Evolutionary conservation across 441 rosid species (phyloP).

Genomic region (Francoa sonchifolia): DNA sequence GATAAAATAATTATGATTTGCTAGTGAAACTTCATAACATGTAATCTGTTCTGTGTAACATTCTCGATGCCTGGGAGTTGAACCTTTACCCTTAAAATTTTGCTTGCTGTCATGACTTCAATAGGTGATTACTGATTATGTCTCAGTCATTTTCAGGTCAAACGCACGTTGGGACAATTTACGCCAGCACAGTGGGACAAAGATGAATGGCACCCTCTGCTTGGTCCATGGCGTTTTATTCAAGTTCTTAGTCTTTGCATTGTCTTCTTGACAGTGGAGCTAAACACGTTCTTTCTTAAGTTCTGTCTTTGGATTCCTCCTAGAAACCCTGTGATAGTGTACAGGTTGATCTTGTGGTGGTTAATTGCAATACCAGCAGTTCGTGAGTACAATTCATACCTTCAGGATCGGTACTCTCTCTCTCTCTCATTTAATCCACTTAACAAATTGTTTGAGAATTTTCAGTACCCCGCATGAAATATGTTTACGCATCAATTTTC

Average conservation of each 20-base stretch:
- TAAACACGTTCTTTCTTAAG: conserved; percentile 96
- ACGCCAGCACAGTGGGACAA: conserved; percentile 99
- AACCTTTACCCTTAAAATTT: too few relatives aligned
- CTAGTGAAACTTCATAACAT: too few relatives aligned
- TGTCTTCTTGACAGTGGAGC: conserved; percentile 82
- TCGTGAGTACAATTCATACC: conserved; percentile 94
- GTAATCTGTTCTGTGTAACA: too few relatives aligned
- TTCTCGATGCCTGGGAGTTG: too few relatives aligned
- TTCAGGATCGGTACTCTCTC: conserved; percentile 64
- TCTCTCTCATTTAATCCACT: too few relatives aligned
- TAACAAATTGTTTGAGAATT: too few relatives aligned
- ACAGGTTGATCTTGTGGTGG: conserved; percentile 98
- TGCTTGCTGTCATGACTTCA: too few relatives aligned
- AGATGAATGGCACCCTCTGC: conserved; percentile 98
- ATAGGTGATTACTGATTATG: too few relatives aligned
- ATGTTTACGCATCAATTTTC: background rate
- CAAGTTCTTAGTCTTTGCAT: conserved; percentile 95
- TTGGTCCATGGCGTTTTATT: conserved; percentile 94
- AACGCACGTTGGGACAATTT: conserved; percentile 84
- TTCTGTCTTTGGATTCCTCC: conserved; percentile 98
- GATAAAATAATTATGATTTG: too few relatives aligned
- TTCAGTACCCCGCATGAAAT: too few relatives aligned
- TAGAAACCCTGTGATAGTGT: conserved; percentile 76
- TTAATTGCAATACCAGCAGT: conserved; percentile 92
- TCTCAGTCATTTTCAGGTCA: conserved; percentile 36